A percentile compares a stretch with the other conserved stretches of the same genome.
These are phyloP conservation scores for Aeschynomene evenia DNA, from an alignment of 306 rosid genomes.

Conservation along the genomic window DNA sequence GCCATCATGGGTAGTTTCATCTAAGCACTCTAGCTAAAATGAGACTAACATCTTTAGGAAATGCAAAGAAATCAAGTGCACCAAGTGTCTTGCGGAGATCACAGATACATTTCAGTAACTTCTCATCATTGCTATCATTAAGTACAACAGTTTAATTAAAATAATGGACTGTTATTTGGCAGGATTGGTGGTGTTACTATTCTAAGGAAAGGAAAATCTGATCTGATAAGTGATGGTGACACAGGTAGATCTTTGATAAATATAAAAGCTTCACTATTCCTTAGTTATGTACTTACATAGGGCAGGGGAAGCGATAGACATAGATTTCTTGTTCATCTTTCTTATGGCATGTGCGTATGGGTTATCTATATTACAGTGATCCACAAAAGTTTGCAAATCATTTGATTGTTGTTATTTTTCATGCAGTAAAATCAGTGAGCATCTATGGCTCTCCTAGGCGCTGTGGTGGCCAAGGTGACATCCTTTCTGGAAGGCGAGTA, in stretches of 20 bases:
- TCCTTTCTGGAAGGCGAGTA: conserved; percentile 95
- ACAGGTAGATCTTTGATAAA: conserved; percentile 54
- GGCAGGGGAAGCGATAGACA: background rate
- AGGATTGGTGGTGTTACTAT: conserved; percentile 88
- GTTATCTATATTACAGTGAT: background rate
- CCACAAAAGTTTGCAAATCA: conserved; percentile 3
- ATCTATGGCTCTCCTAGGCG: conserved; percentile 88
- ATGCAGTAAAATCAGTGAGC: conserved; percentile 76
- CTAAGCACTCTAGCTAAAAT: conserved; percentile 1
- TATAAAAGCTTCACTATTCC: background rate
- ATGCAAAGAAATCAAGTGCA: conserved; percentile 12
- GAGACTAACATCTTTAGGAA: background rate
- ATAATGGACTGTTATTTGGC: conserved; percentile 38
- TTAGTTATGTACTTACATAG: background rate
- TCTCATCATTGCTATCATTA: background rate
- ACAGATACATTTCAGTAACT: conserved; percentile 16
- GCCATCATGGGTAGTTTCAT: background rate
- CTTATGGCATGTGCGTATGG: background rate
- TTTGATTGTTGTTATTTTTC: conserved; percentile 16
- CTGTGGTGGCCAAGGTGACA: conserved; percentile 95
- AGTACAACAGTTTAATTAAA: conserved; percentile 6
- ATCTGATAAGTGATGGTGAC: conserved; percentile 77
- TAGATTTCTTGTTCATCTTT: background rate
- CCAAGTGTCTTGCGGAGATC: conserved; percentile 1
- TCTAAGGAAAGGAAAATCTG: conserved; percentile 75